Base-by-base conservation (phyloP, 2,329 filamentous ascomycete genomes). In the Dryadomyces sulphureus region DNA sequence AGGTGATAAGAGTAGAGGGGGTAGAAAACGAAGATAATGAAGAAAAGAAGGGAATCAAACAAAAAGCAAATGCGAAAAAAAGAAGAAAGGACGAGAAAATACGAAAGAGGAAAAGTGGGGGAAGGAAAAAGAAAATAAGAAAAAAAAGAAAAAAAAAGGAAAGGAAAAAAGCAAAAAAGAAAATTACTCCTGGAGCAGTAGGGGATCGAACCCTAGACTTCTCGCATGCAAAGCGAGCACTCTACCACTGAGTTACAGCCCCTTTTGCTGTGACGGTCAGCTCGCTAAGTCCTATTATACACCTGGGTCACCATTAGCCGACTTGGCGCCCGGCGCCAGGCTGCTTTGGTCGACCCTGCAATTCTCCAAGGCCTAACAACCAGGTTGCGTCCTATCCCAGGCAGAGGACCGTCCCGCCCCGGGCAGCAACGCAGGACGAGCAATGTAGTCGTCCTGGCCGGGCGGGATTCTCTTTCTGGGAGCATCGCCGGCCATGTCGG, bases 161-260 rank as follows among this genome's bases (percentile, higher is more conserved):
- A n/a, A 14, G 4, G 21, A 17, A 14, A 20, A 30, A n/a, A 21
- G 21, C 21, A 24, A 22, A 30, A 41, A 41, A 41, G 24, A 20
- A 5, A 11, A 19, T 7, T 3, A 22, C 12, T n/a, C 3, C 9
- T 44, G 42, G 42, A 44, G 42, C 42, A 44, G 42, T 44, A 57
- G 57, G 56, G 56, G 55, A 56, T 59, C 56, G 57, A 58, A 59
- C 56, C 55, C 55, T 56, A 54, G 57, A 51, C 55, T 51, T 58
- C 53, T 56, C 56, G 55, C 57, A 56, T 49, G 56, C 57, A 59
- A 59, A 59, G 56, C 56, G 55, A 56, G 52, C 54, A 52, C 54
- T 57, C 54, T 59, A 57, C 56, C 54, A 55, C 57, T 59, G 54
- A 56, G 55, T 54, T 53, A 53, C 51, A 44, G 42, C 42, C 42